A percentile compares a stretch with the other conserved stretches of the same genome.
These are phyloP conservation scores for Phyllosticta citriasiana DNA, from an alignment of 2,329 filamentous ascomycete species.

Conservation along the genomic window DNA sequence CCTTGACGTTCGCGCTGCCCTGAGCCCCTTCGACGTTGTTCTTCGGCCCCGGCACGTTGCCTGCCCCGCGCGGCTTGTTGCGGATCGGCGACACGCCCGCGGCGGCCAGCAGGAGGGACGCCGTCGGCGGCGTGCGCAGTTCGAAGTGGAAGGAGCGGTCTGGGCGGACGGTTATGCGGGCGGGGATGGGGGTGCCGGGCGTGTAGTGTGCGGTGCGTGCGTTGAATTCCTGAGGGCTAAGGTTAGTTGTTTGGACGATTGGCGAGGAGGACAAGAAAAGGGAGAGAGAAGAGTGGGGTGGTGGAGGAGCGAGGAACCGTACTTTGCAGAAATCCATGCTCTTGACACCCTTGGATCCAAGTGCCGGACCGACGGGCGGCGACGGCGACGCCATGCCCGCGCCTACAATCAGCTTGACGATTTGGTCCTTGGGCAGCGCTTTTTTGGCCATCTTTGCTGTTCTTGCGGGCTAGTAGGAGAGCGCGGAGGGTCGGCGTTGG, in stretches of 20 bases:
- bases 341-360: conserved; percentile 96
- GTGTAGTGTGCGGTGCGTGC: conserved; percentile 79
- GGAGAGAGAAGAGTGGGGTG: too few species aligned
- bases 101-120: conserved; percentile 76
- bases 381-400: conserved; percentile 91
- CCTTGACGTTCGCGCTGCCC: conserved; percentile 22
- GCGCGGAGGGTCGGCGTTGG: not conserved
- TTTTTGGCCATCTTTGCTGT: conserved; percentile 25
- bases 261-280: too few species aligned
- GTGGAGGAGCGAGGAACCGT: conserved; percentile 12
- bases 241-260: not conserved
- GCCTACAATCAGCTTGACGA: conserved; percentile 96
- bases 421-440: conserved; percentile 31
- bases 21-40: conserved; percentile 29
- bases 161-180: conserved; percentile 80
- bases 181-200: conserved; percentile 76
- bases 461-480: too few species aligned
- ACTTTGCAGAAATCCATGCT: conserved; percentile 99
- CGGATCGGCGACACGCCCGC: conserved; percentile 63
- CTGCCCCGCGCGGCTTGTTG: conserved; percentile 64
- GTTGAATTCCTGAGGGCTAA: conserved; percentile 72
- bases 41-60: conserved; percentile 38
- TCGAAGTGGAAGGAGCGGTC: conserved; percentile 93
- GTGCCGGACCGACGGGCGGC: conserved; percentile 88
- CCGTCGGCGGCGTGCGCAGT: conserved; percentile 86